These are phyloP conservation scores for Cladophialophora immunda DNA, from an alignment of 2,329 filamentous ascomycete species.

Conservation along the genomic window DNA sequence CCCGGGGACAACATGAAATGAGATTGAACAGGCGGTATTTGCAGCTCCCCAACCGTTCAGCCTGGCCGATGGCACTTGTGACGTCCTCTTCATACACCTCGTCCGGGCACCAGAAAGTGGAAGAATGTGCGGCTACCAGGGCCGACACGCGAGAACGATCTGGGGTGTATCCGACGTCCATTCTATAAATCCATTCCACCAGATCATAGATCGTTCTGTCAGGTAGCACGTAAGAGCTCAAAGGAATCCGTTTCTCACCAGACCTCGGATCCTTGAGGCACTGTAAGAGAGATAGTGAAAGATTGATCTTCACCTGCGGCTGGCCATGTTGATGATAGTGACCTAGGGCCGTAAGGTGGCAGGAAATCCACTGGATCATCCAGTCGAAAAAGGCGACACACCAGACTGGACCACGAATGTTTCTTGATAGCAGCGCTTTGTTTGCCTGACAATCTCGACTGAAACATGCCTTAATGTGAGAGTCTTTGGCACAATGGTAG, in stretches of 20 bases:
- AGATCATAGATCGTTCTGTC: slow-evolving; percentile 19
- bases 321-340: not conserved
- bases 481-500: slow-evolving; percentile 6
- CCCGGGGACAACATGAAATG: slow-evolving; percentile 10
- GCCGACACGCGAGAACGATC: not conserved
- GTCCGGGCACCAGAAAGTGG: not conserved
- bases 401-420: slow-evolving; percentile 13
- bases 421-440: not conserved
- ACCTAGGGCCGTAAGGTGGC: slow-evolving; percentile 1
- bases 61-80: slow-evolving; percentile 1
- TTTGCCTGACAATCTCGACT: not conserved
- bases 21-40: slow-evolving; percentile 13
- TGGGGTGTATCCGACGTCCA: not conserved
- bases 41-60: slow-evolving; percentile 12
- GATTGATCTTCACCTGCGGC: slow-evolving; percentile 1
- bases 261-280: not conserved
- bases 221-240: not conserved
- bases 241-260: not conserved
- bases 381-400: slow-evolving; percentile 14
- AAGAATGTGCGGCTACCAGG: not conserved
- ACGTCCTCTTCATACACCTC: slow-evolving; percentile 16
- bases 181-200: slow-evolving; percentile 14
- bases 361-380: slow-evolving; percentile 15
- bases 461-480: slow-evolving; percentile 1
- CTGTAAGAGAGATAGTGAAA: slow-evolving; percentile 5